Evolutionary conservation across 495 filamentous ascomycete species (phyloP), one percentile per base, ranked within the genome.

Genomic region (Tuber brumale): DNA sequence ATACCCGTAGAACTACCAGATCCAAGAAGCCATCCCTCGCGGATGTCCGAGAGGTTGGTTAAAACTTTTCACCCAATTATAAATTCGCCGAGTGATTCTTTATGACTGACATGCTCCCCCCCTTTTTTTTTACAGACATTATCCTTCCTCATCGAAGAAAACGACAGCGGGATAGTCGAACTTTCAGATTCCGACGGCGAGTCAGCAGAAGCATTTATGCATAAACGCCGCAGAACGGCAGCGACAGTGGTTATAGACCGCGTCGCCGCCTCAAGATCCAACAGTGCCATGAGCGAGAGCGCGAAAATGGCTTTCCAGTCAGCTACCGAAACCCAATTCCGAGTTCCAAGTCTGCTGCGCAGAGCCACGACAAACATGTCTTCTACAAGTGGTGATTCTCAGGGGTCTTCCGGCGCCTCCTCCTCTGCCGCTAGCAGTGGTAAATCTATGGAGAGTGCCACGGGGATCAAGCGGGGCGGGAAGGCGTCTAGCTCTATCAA

Each of bases 271-370:
- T 86, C 88, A 19, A 83, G 87, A 61, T 84, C 85, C 1, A 83
- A 84, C 8, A 87, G 87, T 66, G 79, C 83, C 75, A 81, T 82
- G 39, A 78, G 79, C 45, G 74, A 71, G 37, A 77, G 77, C 51
- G 84, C 84, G 41, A 81, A 89, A 43, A 83, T 92, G 69, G 92
- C 92, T 7, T 95, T 95, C 85, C 77, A 76, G 10, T 85, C 86
- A 1, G 83, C 85, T 2, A 79, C 85, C 41, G 73, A 81, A 7
- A 85, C 86, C 10, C 84, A 85, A 1, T 94, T 94, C 89, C 89
- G 89, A 75, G 90, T 92, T 9, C 94, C 94, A 1, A 87, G 89
- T 12, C 86, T 97, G n/a, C 87, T 97, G 16, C 90, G 94, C 35
- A 89, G 91, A 23, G 90, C 92, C 1, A 95, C 92, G 0, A 91